Percentiles rank a stretch among this genome's conserved stretches.
Conservation (phyloP, 169 alveolate genomes). For the Babesia bigemina region DNA sequence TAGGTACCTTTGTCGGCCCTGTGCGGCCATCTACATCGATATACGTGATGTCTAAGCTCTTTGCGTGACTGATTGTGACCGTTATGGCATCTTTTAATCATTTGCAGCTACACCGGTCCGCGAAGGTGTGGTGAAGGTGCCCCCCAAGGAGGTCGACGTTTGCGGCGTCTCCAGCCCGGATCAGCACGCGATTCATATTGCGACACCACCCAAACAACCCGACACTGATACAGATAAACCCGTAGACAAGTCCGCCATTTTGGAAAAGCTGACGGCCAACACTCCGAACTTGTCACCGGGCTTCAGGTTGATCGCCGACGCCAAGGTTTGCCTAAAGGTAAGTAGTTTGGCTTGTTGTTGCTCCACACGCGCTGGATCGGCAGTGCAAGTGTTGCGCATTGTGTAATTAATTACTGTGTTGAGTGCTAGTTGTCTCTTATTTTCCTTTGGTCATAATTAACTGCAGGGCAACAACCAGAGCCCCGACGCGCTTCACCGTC, state of each 20-base stretch:
- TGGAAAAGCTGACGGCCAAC: conserved; percentile 6
- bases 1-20: too few relatives aligned
- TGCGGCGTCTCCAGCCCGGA: conserved; percentile 12
- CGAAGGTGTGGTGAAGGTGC: conserved; percentile 29
- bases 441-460: neutral
- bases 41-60: too few relatives aligned
- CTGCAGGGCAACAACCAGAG: conserved; percentile 29
- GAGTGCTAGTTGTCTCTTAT: neutral
- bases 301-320: conserved; percentile 56
- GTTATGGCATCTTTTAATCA: neutral
- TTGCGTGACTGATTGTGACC: too few relatives aligned
- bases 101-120: conserved; percentile 9
- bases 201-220: neutral
- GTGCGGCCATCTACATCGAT: too few relatives aligned
- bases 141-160: conserved; percentile 20
- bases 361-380: neutral
- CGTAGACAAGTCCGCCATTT: conserved; percentile 1
- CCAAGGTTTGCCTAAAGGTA: conserved; percentile 68
- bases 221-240: neutral
- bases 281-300: conserved; percentile 30
- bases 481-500: conserved; percentile 37
- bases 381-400: neutral
- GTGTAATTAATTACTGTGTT: neutral
- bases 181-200: neutral
- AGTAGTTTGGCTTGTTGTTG: neutral